Evolutionary conservation across 768 basidiomycete genomes (phyloP), one percentile per base, ranked within the genome.

Genomic region (Mycena capillaripes): DNA sequence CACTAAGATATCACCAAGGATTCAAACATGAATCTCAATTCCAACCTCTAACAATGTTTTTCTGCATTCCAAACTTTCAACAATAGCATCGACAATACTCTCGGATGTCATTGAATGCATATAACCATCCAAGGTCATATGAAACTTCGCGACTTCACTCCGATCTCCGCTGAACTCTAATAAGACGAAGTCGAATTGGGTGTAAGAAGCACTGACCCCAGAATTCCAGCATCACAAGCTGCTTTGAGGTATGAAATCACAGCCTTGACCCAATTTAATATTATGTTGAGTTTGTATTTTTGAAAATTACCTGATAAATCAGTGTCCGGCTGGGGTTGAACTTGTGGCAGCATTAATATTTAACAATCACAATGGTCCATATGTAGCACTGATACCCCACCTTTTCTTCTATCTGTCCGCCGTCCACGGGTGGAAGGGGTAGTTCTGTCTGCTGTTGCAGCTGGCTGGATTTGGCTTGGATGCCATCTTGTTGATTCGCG

Each of bases 391-490:
- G n/a, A n/a, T n/a, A n/a, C n/a, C n/a, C n/a, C n/a, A n/a, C n/a
- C n/a, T n/a, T n/a, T n/a, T n/a, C n/a, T n/a, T 71, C 70, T 6
- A 60, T 34, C 14, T 65, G 57, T 12, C 11, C 16, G 30, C 66
- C 66, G 11, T 50, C 60, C 29, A 23, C 42, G 19, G 68, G 52
- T 7, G 70, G 61, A 29, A 50, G 66, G 17, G 21, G 42, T 44
- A 70, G 71, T 36, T 68, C n/a, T 57, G 76, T 82, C 77, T 95
- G 94, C 73, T 90, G n/a, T 92, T 1, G 89, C 86, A 73, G n/a
- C n/a, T n/a, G n/a, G n/a, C n/a, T n/a, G n/a, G 96, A 96, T 89
- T 95, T 90, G 11, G 93, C 91, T 77, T 92, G 86, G 63, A 96
- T 97, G 9, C 97, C 96, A 76, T 97, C 97, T 76, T 93, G 93